Evolutionary conservation across 306 rosid species (phyloP).

Genomic region (Gleditsia sinensis): DNA sequence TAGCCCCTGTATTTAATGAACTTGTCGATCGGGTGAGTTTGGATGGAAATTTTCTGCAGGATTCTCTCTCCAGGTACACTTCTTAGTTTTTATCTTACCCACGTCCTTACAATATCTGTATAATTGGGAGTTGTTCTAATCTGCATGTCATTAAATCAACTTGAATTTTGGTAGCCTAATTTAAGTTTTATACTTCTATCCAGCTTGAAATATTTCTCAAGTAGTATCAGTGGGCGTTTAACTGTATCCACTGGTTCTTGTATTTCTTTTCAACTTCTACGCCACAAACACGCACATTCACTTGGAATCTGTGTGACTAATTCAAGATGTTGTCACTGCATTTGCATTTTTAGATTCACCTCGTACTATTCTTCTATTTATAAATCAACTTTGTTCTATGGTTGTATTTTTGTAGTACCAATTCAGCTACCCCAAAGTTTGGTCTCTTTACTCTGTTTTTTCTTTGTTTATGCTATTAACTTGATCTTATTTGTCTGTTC

Average conservation of each 20-base stretch:
- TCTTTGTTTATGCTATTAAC: not conserved
- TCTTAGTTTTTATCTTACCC: not conserved
- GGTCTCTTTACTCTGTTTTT: not conserved
- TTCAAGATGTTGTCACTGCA: too few relatives aligned
- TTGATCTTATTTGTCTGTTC: conserved; percentile 21
- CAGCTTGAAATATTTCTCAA: too few relatives aligned
- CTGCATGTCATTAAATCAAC: not conserved
- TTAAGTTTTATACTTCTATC: too few relatives aligned
- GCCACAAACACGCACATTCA: not conserved
- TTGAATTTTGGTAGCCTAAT: not conserved
- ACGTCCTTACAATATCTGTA: not conserved
- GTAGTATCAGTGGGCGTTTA: too few relatives aligned
- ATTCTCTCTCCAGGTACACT: conserved; percentile 68
- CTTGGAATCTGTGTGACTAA: not conserved
- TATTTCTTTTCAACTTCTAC: not conserved
- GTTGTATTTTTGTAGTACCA: not conserved
- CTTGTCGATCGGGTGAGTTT: conserved; percentile 88
- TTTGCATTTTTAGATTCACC: too few relatives aligned
- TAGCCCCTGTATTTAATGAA: conserved; percentile 77
- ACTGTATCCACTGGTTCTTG: not conserved
- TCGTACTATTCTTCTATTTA: not conserved
- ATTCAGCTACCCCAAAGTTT: not conserved
- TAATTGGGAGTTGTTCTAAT: not conserved
- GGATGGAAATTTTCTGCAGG: conserved; percentile 82
- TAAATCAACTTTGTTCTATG: too few relatives aligned